Percentiles rank a stretch among this genome's conserved stretches.
Evolutionary conservation across 805 yeast species (phyloP).

Genomic region (Spathaspora gorwiae): DNA sequence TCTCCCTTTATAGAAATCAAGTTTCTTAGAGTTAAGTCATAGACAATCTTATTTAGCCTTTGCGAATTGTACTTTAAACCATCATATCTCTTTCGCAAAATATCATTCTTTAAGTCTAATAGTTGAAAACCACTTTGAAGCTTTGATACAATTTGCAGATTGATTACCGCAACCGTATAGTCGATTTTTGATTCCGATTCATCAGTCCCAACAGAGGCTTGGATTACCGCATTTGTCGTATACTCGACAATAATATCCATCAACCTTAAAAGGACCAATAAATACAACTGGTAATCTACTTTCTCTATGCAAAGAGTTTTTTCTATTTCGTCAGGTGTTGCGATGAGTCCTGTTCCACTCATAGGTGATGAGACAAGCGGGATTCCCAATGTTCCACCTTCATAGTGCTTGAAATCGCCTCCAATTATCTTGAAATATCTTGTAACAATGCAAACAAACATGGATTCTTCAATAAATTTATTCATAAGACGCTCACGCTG

Average conservation of each 20-base stretch:
- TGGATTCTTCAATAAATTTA: slow-evolving; percentile 17
- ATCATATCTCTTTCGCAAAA: slow-evolving; percentile 22
- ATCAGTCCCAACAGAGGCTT: slow-evolving; percentile 11
- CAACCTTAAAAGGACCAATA: slow-evolving; percentile 17
- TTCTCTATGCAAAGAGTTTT: slow-evolving; percentile 4
- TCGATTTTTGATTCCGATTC: slow-evolving; percentile 5
- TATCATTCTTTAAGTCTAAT: slow-evolving; percentile 27
- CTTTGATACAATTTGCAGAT: slow-evolving; percentile 17
- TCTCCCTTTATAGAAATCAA: slow-evolving; percentile 12
- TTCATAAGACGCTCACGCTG: slow-evolving; percentile 15
- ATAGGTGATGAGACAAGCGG: slow-evolving; percentile 5
- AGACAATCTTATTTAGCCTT: slow-evolving; percentile 22
- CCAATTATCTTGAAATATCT: slow-evolving; percentile 16
- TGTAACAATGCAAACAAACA: slow-evolving; percentile 13
- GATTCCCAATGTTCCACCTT: slow-evolving; percentile 1
- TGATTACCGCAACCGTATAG: slow-evolving; percentile 16
- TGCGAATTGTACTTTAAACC: slow-evolving; percentile 26
- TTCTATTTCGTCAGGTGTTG: slow-evolving; percentile 15
- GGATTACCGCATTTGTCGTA: slow-evolving; percentile 20
- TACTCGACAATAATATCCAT: slow-evolving; percentile 22
- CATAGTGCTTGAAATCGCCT: slow-evolving; percentile 2
- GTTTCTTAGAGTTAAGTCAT: slow-evolving; percentile 19
- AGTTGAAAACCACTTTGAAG: slow-evolving; percentile 23
- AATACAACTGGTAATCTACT: slow-evolving; percentile 18
- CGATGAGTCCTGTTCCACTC: slow-evolving; percentile 13